Conservation (phyloP, 768 basidiomycete species). For the Lactifluus subvellereus region DNA sequence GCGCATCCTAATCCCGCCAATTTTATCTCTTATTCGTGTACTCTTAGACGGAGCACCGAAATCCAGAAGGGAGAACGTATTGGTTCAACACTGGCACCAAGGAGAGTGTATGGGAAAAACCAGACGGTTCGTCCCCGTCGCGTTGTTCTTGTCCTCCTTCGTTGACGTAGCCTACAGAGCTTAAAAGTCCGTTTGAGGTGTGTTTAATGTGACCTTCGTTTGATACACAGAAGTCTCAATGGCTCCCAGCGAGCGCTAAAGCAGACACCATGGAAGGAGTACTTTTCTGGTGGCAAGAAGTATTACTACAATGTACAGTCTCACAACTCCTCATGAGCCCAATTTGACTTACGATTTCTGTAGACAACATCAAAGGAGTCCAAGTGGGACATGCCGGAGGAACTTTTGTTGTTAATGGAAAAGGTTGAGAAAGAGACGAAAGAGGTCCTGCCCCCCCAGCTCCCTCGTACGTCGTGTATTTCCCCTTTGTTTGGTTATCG, state of each 20-base stretch:
- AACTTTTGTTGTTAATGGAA: slow-evolving; percentile 77
- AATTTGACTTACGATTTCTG: slow-evolving; percentile 12
- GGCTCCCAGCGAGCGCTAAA: slow-evolving; percentile 67
- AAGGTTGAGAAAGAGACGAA: slow-evolving; percentile 75
- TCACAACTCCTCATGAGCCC: neutral
- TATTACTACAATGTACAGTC: slow-evolving; percentile 79
- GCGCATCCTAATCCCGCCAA: neutral
- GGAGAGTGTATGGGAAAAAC: slow-evolving; percentile 98
- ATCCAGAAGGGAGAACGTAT: slow-evolving; percentile 95
- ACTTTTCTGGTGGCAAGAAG: slow-evolving; percentile 85
- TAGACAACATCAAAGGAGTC: slow-evolving; percentile 87
- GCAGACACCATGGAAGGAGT: slow-evolving; percentile 94
- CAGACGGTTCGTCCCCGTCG: slow-evolving; percentile 59
- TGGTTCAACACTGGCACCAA: slow-evolving; percentile 90
- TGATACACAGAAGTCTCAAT: slow-evolving; percentile 3
- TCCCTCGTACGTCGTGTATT: neutral
- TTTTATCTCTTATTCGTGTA: neutral
- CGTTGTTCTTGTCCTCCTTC: neutral
- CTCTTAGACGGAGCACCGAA: slow-evolving; percentile 82
- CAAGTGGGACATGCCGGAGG: slow-evolving; percentile 97
- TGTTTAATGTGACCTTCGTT: slow-evolving; percentile 18
- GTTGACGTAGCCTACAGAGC: slow-evolving; percentile 20
- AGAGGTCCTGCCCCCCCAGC: slow-evolving; percentile 27
- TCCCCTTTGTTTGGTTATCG: neutral
- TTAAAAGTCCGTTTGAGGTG: slow-evolving; percentile 92